A percentile compares a stretch with the other conserved stretches of the same genome.
Conservation (phyloP, 1,284 basidiomycete genomes). For the Volvariella volvacea region DNA sequence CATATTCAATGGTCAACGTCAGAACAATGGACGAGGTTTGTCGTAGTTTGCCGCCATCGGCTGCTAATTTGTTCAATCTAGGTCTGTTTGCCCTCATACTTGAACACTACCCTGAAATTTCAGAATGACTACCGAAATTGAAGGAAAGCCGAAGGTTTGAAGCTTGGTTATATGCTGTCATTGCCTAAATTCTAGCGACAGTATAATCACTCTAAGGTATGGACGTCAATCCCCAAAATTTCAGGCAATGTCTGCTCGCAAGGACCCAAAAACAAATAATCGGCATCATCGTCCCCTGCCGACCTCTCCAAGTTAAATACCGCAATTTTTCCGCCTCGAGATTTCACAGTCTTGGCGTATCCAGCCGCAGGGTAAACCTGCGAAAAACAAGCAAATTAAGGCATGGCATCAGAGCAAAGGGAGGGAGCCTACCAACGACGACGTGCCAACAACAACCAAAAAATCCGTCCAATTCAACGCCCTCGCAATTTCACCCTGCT, state of each 20-base stretch:
- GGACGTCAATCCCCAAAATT: conserved; percentile 13
- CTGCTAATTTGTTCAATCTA: too few species aligned
- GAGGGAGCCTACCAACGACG: conserved; percentile 21
- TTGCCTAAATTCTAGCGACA: too few species aligned
- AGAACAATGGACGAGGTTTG: too few species aligned
- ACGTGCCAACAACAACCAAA: conserved; percentile 47
- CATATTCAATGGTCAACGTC: too few species aligned
- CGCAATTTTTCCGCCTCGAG: conserved; percentile 28
- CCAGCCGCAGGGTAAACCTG: conserved; percentile 29
- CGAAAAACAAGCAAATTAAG: conserved; percentile 1
- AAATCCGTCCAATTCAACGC: conserved; percentile 46
- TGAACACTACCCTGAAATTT: too few species aligned
- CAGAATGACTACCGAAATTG: too few species aligned
- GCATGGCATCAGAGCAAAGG: background rate
- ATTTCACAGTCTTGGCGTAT: conserved; percentile 21
- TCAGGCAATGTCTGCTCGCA: conserved; percentile 18
- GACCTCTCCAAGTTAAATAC: conserved; percentile 32
- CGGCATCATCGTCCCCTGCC: conserved; percentile 17
- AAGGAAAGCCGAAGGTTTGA: too few species aligned
- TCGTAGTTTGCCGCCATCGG: too few species aligned
- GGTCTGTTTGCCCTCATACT: too few species aligned
- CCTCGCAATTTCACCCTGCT: conserved; percentile 33
- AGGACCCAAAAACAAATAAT: conserved; percentile 26
- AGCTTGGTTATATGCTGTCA: too few species aligned
- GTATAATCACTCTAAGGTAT: background rate